Base-by-base conservation (phyloP, 768 basidiomycete genomes). In the Agaricus blazei region DNA sequence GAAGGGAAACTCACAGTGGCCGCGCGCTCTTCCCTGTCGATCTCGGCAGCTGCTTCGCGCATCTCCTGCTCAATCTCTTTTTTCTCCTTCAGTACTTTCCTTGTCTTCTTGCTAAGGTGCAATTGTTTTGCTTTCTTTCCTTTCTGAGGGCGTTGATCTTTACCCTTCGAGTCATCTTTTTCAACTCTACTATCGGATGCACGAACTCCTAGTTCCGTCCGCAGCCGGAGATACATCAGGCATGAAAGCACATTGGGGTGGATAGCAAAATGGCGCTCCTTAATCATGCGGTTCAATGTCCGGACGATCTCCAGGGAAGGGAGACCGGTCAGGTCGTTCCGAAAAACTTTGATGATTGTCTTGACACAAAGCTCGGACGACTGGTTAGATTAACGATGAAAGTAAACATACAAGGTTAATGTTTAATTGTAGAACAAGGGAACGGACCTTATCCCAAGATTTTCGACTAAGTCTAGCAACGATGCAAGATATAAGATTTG, bases 251-350 rank as follows among this genome's bases (percentile, higher is more conserved):
- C 89, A 57, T 90, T 85, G 8, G 96, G 92, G 64, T 95, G 88
- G 41, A 98, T 85, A 60, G 87, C 85, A 73, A 90, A 99, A 60
- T 84, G 83, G 31, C 86, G 85, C 66, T 97, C 96, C 68, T 96
- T 98, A 67, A 97, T 83, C 90, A 98, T 98, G 57, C 94, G 84
- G 62, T 97, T 94, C 59, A 99, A 70, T 38, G 98, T 75, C 44
- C 94, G 89, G 41, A 98, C 91, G 55, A 87, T 74, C 67, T 97
- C 93, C 55, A 98, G 79, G 3, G 97, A 97, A 47, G 89, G 77
- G 9, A 73, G 71, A 15, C 94, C 93, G 9, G 88, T 88, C 19
- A 81, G 71, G 74, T 98, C 97, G 59, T 81, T 80, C 48, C 83
- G 81, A 71, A 98, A 93, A 41, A 98, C 87, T 47, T 78, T 75